These are phyloP conservation scores for Saturnispora diversa DNA, from an alignment of 805 yeast species.

Conservation along the genomic window DNA sequence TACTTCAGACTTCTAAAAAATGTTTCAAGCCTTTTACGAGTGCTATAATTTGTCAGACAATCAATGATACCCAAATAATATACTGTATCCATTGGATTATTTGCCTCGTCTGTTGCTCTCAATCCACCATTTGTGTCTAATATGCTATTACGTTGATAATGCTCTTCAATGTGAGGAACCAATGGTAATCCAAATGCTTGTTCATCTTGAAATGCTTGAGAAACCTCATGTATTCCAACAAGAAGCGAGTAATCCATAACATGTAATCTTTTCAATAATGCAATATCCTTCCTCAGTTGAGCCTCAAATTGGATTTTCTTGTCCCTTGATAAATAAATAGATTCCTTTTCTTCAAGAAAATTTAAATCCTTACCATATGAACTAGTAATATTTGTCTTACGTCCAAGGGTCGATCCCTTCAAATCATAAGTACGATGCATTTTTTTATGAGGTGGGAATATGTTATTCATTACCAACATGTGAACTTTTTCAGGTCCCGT, in stretches of 20 bases:
- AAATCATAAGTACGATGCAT: conserved; percentile 81
- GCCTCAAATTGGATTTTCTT: conserved; percentile 51
- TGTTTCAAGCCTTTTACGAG: conserved; percentile 74
- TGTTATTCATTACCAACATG: conserved; percentile 92
- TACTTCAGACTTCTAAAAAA: conserved; percentile 71
- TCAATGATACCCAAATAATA: conserved; percentile 93
- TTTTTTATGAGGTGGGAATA: conserved; percentile 89
- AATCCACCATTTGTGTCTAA: conserved; percentile 64
- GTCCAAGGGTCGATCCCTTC: conserved; percentile 88
- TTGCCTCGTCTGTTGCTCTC: conserved; percentile 55
- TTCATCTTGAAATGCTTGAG: conserved; percentile 36
- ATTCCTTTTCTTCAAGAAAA: conserved; percentile 64
- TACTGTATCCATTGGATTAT: conserved; percentile 55
- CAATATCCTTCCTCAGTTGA: conserved; percentile 72
- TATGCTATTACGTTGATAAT: conserved; percentile 14
- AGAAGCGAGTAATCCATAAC: conserved; percentile 94
- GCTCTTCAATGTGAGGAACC: conserved; percentile 21
- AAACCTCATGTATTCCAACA: conserved; percentile 77
- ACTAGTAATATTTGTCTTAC: conserved; percentile 40
- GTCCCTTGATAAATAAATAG: conserved; percentile 67
- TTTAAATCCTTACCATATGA: conserved; percentile 77
- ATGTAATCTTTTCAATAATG: conserved; percentile 60
- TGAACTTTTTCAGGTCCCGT: conserved; percentile 56
- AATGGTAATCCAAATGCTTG: conserved; percentile 20
- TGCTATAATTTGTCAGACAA: conserved; percentile 74